Conservation (phyloP, 768 basidiomycete genomes). For the Leccinum variicolor region DNA sequence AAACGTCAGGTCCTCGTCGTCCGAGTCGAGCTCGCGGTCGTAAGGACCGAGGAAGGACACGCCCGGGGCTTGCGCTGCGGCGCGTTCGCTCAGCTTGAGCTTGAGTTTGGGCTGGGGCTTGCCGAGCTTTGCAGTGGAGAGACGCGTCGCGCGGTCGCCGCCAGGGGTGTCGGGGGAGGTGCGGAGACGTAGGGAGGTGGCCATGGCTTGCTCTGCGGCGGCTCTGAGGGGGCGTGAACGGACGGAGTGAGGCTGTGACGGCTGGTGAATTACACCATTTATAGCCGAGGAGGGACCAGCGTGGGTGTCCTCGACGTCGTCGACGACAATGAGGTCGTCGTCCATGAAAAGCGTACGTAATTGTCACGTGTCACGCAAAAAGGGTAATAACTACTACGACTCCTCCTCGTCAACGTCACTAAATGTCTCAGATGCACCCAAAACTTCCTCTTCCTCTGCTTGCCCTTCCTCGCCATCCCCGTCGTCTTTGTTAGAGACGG, state of each 20-base stretch:
- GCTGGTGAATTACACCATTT: constrained; percentile 22
- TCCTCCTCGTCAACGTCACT: constrained; percentile 17
- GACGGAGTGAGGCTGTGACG: constrained; percentile 14
- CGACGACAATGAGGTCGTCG: constrained; percentile 61
- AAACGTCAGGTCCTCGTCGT: constrained; percentile 91
- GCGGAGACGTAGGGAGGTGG: constrained; percentile 32
- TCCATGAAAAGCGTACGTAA: constrained; percentile 35
- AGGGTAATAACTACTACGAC: neutral
- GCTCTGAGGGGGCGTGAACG: constrained; percentile 33
- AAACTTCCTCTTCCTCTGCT: constrained; percentile 4
- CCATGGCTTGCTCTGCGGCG: constrained; percentile 34
- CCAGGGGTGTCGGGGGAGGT: constrained; percentile 31
- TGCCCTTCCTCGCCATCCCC: constrained; percentile 4
- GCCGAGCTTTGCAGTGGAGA: constrained; percentile 45
- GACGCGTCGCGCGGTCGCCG: constrained; percentile 55
- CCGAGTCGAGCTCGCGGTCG: constrained; percentile 92
- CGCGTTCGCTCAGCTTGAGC: constrained; percentile 82
- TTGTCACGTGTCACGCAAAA: constrained; percentile 8
- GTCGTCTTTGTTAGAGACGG: neutral
- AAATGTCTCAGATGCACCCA: neutral
- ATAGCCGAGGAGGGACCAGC: constrained; percentile 35
- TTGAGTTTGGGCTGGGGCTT: constrained; percentile 73
- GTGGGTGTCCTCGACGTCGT: constrained; percentile 48
- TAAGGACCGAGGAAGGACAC: constrained; percentile 89
- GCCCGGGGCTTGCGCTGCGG: constrained; percentile 75